Base-by-base conservation (phyloP, 495 filamentous ascomycete species). In the Aspergillus sclerotiicarbonarius region DNA sequence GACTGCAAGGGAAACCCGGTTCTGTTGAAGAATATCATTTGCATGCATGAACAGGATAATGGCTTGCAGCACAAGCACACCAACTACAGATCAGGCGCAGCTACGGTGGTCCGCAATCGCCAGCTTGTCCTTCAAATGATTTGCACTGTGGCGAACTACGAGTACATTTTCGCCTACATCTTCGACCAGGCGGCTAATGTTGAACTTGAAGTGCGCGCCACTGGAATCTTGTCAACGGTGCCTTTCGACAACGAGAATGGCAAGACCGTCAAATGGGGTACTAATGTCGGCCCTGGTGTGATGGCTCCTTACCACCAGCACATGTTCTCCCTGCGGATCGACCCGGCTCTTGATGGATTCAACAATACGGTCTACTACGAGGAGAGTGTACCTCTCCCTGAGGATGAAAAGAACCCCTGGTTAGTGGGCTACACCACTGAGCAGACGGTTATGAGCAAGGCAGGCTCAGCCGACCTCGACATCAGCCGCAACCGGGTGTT, bases 171-270 rank as follows among this genome's bases (percentile, higher is more conserved):
- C 48, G 84, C 87, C 13, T 96, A 89, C 71, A 84, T 90, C 54
- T 90, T 96, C 74, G 90, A 91, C 70, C 90, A 91, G 57, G 89
- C 91, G 0, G 92, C 86, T 6, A 90, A 92, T 64, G 60, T 95
- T 46, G 77, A 82, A 41, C 86, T 93, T 61, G 92, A 96, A 72
- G 86, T 90, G 33, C 83, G 88, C 13, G 92, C 92, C 6, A 96
- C 92, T 2, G 92, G 92, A 0, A 90, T 96, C 58, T 77, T 96
- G 18, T 90, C 86, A 45, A 94, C 91, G 0, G 82, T 91, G 39
- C 90, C 92, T 7, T 86, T 96, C 56, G 88, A 91, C 52, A 72
- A 76, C 20, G 62, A 72, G 21, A 70, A 72, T 33, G 71, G 72
- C 1, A 78, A 87, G 16, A 87, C 84, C 16, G 71, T 87, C 54